A percentile compares a stretch with the other conserved stretches of the same genome.
These are phyloP conservation scores for Sabuloglossum arenarium DNA, from an alignment of 495 filamentous ascomycete species.

Conservation along the genomic window DNA sequence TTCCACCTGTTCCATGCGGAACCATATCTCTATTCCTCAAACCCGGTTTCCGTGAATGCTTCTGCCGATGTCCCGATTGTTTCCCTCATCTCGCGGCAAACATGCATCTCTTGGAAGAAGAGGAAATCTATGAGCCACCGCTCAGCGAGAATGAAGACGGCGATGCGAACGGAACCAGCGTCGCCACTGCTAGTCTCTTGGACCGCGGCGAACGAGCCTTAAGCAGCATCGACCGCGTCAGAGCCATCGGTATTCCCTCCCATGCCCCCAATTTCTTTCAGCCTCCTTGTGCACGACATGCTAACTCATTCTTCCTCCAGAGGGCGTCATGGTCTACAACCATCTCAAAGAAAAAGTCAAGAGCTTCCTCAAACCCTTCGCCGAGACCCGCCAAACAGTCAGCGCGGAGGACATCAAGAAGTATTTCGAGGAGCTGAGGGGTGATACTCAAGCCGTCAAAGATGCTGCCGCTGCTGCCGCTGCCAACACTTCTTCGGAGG, in stretches of 20 bases:
- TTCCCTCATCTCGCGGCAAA: constrained; percentile 49
- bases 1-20: constrained; percentile 27
- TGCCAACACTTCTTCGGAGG: constrained; percentile 10
- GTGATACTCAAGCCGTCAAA: constrained; percentile 45
- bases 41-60: constrained; percentile 46
- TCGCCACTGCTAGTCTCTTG: constrained; percentile 50
- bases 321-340: constrained; percentile 95
- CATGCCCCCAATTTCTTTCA: not conserved
- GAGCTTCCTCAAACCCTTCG: constrained; percentile 79
- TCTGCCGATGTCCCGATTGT: constrained; percentile 63
- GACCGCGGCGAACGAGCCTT: constrained; percentile 82
- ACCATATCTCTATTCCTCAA: constrained; percentile 65
- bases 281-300: not conserved
- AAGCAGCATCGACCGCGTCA: constrained; percentile 72
- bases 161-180: constrained; percentile 25
- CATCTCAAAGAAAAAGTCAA: constrained; percentile 86
- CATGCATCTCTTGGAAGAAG: constrained; percentile 73
- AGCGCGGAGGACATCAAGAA: constrained; percentile 87
- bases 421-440: constrained; percentile 84
- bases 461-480: constrained; percentile 22
- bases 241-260: constrained; percentile 36
- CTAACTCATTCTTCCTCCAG: constrained; percentile 19
- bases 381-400: constrained; percentile 67
- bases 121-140: constrained; percentile 80
- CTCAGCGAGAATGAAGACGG: constrained; percentile 36